A percentile compares a stretch with the other conserved stretches of the same genome.
Evolutionary conservation across 257 asterid species (phyloP).

Genomic region (Rhazya stricta): DNA sequence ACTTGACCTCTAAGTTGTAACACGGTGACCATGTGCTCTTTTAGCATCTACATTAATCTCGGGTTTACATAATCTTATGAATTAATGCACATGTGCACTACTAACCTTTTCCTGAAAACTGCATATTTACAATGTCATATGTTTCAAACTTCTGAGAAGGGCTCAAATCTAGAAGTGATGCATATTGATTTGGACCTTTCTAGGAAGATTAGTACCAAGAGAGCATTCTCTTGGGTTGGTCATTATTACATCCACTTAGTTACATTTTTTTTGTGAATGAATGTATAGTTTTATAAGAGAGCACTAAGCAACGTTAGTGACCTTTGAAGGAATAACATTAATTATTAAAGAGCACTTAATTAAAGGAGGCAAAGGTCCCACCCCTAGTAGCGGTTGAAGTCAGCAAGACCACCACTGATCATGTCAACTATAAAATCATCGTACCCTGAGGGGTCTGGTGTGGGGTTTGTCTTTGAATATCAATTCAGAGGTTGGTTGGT

Average conservation of each 20-base stretch:
- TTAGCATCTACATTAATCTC: background rate
- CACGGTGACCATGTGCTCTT: background rate
- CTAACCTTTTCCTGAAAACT: too few relatives aligned
- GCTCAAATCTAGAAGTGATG: background rate
- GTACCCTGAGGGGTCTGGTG: background rate
- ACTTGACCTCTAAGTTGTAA: background rate
- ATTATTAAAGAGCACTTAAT: background rate
- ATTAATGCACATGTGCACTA: too few relatives aligned
- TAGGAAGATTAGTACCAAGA: too few relatives aligned
- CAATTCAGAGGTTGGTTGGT: background rate
- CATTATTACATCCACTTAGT: too few relatives aligned
- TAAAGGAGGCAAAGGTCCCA: background rate
- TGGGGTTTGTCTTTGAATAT: constrained; percentile 1
- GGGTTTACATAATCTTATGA: background rate
- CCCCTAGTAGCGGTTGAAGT: background rate
- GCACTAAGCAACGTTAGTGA: too few relatives aligned
- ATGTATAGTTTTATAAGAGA: too few relatives aligned
- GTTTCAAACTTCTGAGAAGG: background rate
- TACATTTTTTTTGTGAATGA: too few relatives aligned
- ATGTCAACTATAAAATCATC: background rate
- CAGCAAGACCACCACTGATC: background rate
- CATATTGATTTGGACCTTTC: background rate
- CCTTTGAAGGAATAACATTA: background rate
- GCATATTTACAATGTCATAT: too few relatives aligned
- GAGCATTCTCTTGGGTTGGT: too few relatives aligned